Evolutionary conservation across 2,329 filamentous ascomycete species (phyloP).

Genomic region (Diaporthe eres): DNA sequence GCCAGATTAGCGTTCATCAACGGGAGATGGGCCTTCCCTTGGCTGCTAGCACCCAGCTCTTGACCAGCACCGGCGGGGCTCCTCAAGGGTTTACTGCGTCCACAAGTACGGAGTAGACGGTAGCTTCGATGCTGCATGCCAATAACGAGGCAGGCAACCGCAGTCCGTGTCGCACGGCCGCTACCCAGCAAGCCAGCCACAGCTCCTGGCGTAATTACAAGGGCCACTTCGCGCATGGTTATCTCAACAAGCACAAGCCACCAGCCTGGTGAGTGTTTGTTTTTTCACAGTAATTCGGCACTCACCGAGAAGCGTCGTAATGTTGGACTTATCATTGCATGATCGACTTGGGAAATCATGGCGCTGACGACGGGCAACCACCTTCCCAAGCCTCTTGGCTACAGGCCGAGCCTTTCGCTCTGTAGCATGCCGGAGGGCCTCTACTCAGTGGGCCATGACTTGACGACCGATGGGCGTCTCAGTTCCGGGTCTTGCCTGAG

Average conservation of each 20-base stretch:
- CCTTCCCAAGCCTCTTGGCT: not conserved
- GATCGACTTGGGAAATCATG: not conserved
- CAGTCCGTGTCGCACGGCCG: not conserved
- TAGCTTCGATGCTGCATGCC: not conserved
- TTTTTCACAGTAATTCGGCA: not conserved
- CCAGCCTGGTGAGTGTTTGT: not conserved
- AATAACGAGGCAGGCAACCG: constrained; percentile 2
- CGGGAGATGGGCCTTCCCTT: not conserved
- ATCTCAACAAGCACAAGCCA: constrained; percentile 5
- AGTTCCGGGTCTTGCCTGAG: not conserved
- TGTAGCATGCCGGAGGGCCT: not conserved
- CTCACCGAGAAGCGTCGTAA: not conserved
- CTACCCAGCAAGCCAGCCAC: not conserved
- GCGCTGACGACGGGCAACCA: not conserved
- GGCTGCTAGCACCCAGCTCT: not conserved
- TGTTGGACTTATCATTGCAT: not conserved
- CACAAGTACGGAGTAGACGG: not conserved
- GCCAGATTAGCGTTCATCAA: constrained; percentile 11
- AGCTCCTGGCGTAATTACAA: constrained; percentile 7
- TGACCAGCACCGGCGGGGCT: not conserved
- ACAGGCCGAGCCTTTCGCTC: not conserved
- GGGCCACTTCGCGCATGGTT: not conserved
- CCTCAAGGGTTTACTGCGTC: not conserved
- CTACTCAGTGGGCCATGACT: not conserved
- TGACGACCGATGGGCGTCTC: not conserved